Base-by-base conservation (phyloP, 257 asterid species). In the Avicennia marina region DNA sequence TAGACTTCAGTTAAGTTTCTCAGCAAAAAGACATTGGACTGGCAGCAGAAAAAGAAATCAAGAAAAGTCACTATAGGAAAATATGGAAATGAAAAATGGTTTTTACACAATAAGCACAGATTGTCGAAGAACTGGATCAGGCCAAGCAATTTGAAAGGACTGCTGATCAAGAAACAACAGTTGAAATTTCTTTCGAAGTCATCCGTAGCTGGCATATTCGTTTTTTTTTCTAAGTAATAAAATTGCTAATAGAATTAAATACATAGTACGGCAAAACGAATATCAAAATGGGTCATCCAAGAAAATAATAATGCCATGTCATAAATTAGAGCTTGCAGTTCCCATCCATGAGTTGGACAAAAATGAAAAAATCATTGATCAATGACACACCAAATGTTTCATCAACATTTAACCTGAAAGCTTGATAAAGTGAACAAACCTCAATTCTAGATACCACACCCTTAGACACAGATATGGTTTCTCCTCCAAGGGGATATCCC, bases 401-500 rank as follows among this genome's bases (percentile, higher is more conserved):
- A 36, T 5, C 2, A 2, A 36, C 13, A 36, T 36, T 36, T 2
- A 36, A 36, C 10, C 13, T 32, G 39, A 41, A 47, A 62, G 58
- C 38, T 26, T 34, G 53, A 60, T 61, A 51, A 50, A 45, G 39
- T 20, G 66, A 66, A 74, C 85, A 70, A 55, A 90, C 96, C 95
- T 91, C 98, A 60, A 91, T 91, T 75, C 98, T 80, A 40, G 98
- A 91, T 43, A 91, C 98, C 18, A 91, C 98, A 64, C 98, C 98
- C 77, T 91, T 91, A 7, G 95, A 87, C 57, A 91, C 98, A 34
- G 96, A 91, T 65, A 91, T 91, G 58, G 98, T 91, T 76, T 91
- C 96, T 50, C 98, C 98, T 66, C 98, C 98, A 65, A 91, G 96
- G 0, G 98, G 98, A 76, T 91, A 91, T 26, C 98, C 98, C 34